Evolutionary conservation across 495 filamentous ascomycete species (phyloP).

Genomic region (Penicillium egyptiacum): DNA sequence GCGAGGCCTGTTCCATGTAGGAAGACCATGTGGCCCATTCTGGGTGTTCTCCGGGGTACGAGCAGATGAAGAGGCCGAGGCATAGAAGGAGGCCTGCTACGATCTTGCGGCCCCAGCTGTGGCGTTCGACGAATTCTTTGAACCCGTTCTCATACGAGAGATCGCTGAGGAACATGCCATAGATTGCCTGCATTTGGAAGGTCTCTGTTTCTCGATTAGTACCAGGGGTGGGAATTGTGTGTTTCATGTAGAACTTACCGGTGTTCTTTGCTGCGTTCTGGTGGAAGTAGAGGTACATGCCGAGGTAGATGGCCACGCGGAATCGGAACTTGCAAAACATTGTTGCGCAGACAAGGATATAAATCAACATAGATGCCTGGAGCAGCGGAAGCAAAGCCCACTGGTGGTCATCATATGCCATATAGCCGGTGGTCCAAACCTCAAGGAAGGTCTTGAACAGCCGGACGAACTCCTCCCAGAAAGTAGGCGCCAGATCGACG

Average conservation of each 20-base stretch:
- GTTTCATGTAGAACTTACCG: slow-evolving; percentile 19
- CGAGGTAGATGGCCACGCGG: slow-evolving; percentile 53
- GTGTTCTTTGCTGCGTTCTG: slow-evolving; percentile 38
- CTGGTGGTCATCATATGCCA: slow-evolving; percentile 64
- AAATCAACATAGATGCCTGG: slow-evolving; percentile 62
- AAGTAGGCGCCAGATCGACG: slow-evolving; percentile 42
- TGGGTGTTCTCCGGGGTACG: slow-evolving; percentile 61
- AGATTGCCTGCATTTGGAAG: slow-evolving; percentile 61
- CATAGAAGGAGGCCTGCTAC: slow-evolving; percentile 60
- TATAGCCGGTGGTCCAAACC: slow-evolving; percentile 59
- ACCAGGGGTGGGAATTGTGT: not conserved
- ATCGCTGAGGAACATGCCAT: slow-evolving; percentile 65
- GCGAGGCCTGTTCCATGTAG: slow-evolving; percentile 43
- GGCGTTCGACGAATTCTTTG: slow-evolving; percentile 19
- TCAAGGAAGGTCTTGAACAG: slow-evolving; percentile 52
- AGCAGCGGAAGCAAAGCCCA: slow-evolving; percentile 66
- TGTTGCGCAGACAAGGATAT: slow-evolving; percentile 56
- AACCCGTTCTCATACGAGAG: slow-evolving; percentile 30
- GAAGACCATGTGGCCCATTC: slow-evolving; percentile 61
- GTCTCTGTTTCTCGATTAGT: slow-evolving; percentile 32
- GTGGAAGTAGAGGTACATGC: slow-evolving; percentile 56
- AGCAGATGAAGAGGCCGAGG: slow-evolving; percentile 59
- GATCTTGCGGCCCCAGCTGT: slow-evolving; percentile 60
- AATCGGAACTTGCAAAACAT: slow-evolving; percentile 57
- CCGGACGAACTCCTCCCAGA: slow-evolving; percentile 39